phyloP scores from a whole-genome alignment of 176 grass and related monocot genomes.

The Bromus sterilis region DNA sequence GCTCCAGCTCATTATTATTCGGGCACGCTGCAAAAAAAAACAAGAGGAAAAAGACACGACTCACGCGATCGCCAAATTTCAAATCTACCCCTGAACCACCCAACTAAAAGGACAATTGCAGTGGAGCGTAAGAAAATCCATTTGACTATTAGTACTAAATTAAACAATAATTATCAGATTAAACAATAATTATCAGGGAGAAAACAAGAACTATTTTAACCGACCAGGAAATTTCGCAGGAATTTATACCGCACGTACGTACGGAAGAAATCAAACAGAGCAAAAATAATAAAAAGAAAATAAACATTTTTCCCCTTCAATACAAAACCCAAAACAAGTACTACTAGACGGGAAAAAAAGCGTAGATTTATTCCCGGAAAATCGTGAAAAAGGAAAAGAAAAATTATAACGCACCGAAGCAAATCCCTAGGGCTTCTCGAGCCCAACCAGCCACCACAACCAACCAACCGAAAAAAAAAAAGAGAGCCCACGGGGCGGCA shows the following conservation, averaged over 20 bases:
- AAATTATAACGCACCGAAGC: not conserved
- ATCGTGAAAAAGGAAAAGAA: not conserved
- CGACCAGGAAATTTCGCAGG: not conserved
- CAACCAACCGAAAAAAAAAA: constrained; percentile 15
- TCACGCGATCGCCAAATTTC: constrained; percentile 22
- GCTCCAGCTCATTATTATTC: not conserved
- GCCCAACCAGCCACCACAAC: constrained; percentile 21
- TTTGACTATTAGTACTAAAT: constrained; percentile 15
- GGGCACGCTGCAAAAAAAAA: not conserved
- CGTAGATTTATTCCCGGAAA: not conserved
- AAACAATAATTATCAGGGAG: not conserved
- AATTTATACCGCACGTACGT: not conserved
- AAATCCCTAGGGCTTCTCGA: constrained; percentile 12
- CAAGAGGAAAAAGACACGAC: not conserved
- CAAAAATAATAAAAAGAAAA: not conserved
- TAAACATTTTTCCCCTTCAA: not conserved
- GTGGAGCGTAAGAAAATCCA: not conserved
- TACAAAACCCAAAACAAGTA: constrained; percentile 14
- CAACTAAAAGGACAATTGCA: constrained; percentile 1
- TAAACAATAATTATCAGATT: not conserved
- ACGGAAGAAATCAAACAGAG: constrained; percentile 16
- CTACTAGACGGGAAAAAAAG: not conserved
- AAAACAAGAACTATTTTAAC: constrained; percentile 2
- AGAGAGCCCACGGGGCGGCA: constrained; percentile 9
- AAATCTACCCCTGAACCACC: constrained; percentile 23